Percentiles rank a stretch among this genome's conserved stretches.
These are phyloP conservation scores for Neurospora crassa DNA, from an alignment of 2,329 filamentous ascomycete species.

Conservation along the genomic window DNA sequence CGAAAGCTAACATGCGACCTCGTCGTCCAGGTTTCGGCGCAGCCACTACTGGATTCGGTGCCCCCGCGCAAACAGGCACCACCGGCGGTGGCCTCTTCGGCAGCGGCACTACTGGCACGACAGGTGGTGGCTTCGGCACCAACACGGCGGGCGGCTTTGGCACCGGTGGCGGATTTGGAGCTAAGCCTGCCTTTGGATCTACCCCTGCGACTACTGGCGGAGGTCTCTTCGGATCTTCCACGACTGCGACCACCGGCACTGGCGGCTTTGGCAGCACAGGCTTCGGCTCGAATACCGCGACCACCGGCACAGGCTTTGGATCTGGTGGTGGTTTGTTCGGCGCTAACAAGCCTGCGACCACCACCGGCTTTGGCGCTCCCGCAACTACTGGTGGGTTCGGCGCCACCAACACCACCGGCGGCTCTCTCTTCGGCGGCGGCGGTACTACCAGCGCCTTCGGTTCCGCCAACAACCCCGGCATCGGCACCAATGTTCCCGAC, in stretches of 20 bases:
- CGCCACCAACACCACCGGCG: constrained; percentile 24
- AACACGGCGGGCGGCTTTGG: constrained; percentile 9
- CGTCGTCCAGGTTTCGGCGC: constrained; percentile 26
- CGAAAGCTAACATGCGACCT: constrained; percentile 21
- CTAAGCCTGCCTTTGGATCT: constrained; percentile 45
- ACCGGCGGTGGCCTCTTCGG: constrained; percentile 38
- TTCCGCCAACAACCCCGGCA: constrained; percentile 35
- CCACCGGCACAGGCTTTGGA: constrained; percentile 30
- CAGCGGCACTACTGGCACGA: constrained; percentile 11
- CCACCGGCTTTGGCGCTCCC: constrained; percentile 29
- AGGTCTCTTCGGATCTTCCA: constrained; percentile 36
- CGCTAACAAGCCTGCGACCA: constrained; percentile 33
- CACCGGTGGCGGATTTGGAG: constrained; percentile 20
- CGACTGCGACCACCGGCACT: constrained; percentile 27
- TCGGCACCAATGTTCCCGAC: constrained; percentile 43
- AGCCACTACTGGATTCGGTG: constrained; percentile 27
- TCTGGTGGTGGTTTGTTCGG: constrained; percentile 33
- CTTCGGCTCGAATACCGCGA: constrained; percentile 28
- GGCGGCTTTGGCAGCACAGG: constrained; percentile 28
- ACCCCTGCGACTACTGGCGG: constrained; percentile 29
- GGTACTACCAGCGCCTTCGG: constrained; percentile 25
- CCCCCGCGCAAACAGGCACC: constrained; percentile 27
- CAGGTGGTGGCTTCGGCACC: constrained; percentile 15
- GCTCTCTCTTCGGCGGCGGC: constrained; percentile 13
- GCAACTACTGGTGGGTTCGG: constrained; percentile 35